Evolutionary conservation across 176 grass and related monocot species (phyloP).

Genomic region (Oryza rufipogon): DNA sequence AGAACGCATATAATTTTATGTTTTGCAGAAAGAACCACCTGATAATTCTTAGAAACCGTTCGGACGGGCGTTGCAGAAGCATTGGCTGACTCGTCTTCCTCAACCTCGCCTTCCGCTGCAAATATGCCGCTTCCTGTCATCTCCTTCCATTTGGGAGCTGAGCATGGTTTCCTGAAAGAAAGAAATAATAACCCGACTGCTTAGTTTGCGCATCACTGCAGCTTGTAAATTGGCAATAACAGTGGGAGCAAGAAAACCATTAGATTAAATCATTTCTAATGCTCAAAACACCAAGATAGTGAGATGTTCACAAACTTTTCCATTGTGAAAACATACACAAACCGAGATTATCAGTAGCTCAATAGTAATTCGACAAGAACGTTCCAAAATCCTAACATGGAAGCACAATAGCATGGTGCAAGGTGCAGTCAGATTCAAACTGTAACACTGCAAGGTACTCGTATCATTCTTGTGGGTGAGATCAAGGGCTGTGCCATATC

Average conservation of each 20-base stretch:
- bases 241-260: not conserved
- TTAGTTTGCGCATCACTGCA: not conserved
- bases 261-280: not conserved
- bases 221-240: not conserved
- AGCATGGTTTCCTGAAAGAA: slow-evolving; percentile 85
- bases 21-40: slow-evolving; percentile 47
- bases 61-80: slow-evolving; percentile 53
- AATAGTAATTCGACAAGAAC: not conserved
- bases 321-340: not conserved
- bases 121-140: slow-evolving; percentile 98
- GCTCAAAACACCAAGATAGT: not conserved
- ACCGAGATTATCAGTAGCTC: not conserved
- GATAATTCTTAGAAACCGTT: slow-evolving; percentile 64
- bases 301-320: not conserved
- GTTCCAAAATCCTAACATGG: not conserved
- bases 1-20: not conserved
- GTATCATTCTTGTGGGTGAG: slow-evolving; percentile 1
- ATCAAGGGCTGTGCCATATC: not conserved
- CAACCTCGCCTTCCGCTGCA: slow-evolving; percentile 57
- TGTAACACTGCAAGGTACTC: not conserved
- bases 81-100: slow-evolving; percentile 54
- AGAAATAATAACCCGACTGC: not conserved
- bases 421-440: not conserved
- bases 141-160: slow-evolving; percentile 93
- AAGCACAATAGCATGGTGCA: not conserved